These are phyloP conservation scores for Globisporangium uncinulatum DNA, from an alignment of 352 stramenopile species.

Conservation along the genomic window DNA sequence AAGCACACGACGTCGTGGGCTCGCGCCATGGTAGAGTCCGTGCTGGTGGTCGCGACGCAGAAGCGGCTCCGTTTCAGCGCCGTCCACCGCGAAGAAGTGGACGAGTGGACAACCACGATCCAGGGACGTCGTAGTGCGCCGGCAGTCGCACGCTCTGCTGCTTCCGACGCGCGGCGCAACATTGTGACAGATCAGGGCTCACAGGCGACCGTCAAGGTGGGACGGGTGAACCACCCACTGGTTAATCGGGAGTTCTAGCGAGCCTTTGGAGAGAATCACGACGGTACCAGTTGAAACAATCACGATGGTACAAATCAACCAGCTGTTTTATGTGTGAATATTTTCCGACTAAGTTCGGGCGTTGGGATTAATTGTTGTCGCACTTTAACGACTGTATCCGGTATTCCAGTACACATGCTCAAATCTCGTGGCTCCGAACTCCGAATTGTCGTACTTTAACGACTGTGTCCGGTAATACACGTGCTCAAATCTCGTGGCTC, in stretches of 20 bases:
- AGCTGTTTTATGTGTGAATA: too few species aligned
- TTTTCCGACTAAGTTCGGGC: too few species aligned
- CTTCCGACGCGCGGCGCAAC: conserved; percentile 64
- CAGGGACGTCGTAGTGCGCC: conserved; percentile 43
- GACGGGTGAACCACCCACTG: conserved; percentile 64
- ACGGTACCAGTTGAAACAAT: too few species aligned
- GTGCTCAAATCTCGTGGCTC: too few species aligned
- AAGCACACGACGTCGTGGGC: conserved; percentile 53
- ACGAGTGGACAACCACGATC: conserved; percentile 60
- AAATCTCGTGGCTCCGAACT: too few species aligned
- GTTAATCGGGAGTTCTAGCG: conserved; percentile 53
- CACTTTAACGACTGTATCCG: too few species aligned
- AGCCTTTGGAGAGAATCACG: too few species aligned
- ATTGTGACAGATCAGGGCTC: conserved; percentile 34
- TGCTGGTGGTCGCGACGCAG: conserved; percentile 46
- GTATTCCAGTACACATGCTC: too few species aligned
- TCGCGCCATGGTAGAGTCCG: conserved; percentile 50
- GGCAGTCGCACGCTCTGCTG: conserved; percentile 23
- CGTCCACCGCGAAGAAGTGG: conserved; percentile 41
- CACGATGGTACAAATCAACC: too few species aligned
- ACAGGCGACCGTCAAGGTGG: conserved; percentile 55
- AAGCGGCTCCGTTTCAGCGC: conserved; percentile 47
- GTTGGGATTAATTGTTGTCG: too few species aligned
- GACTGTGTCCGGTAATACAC: too few species aligned
- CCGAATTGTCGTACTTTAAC: too few species aligned